These are phyloP conservation scores for Cadophora gregata DNA, from an alignment of 2,329 filamentous ascomycete species.

Conservation along the genomic window DNA sequence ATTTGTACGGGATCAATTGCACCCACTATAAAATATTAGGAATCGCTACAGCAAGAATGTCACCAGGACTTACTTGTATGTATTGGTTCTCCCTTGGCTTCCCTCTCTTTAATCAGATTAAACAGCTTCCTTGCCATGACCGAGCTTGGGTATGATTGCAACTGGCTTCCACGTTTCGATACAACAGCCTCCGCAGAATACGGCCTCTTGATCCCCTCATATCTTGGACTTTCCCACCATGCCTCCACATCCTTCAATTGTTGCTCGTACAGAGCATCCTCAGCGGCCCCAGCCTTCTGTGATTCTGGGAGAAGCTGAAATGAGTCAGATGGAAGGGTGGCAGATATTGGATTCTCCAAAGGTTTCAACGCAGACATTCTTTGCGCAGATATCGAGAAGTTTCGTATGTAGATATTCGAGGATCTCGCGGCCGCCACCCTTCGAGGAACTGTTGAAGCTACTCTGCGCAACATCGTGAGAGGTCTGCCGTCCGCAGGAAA, in stretches of 20 bases:
- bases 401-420: slow-evolving; percentile 29
- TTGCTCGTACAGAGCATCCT: slow-evolving; percentile 84
- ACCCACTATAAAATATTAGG: slow-evolving; percentile 69
- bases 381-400: slow-evolving; percentile 34
- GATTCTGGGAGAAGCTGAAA: slow-evolving; percentile 85
- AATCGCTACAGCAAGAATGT: background rate
- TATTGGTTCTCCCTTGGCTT: slow-evolving; percentile 81
- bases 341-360: slow-evolving; percentile 40
- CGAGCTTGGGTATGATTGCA: slow-evolving; percentile 89
- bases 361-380: slow-evolving; percentile 39
- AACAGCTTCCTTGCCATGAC: slow-evolving; percentile 96
- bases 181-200: slow-evolving; percentile 92
- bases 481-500: slow-evolving; percentile 6
- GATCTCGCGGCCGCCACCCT: slow-evolving; percentile 34
- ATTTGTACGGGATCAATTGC: slow-evolving; percentile 99
- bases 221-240: slow-evolving; percentile 90
- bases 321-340: slow-evolving; percentile 62
- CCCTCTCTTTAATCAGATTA: slow-evolving; percentile 80
- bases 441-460: slow-evolving; percentile 37
- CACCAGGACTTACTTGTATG: slow-evolving; percentile 75
- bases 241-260: slow-evolving; percentile 84
- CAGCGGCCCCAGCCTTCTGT: slow-evolving; percentile 77
- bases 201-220: slow-evolving; percentile 86
- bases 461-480: slow-evolving; percentile 42
- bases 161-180: slow-evolving; percentile 86